These are phyloP conservation scores for Malassezia equina DNA, from an alignment of 1,284 basidiomycete species.

Conservation along the genomic window DNA sequence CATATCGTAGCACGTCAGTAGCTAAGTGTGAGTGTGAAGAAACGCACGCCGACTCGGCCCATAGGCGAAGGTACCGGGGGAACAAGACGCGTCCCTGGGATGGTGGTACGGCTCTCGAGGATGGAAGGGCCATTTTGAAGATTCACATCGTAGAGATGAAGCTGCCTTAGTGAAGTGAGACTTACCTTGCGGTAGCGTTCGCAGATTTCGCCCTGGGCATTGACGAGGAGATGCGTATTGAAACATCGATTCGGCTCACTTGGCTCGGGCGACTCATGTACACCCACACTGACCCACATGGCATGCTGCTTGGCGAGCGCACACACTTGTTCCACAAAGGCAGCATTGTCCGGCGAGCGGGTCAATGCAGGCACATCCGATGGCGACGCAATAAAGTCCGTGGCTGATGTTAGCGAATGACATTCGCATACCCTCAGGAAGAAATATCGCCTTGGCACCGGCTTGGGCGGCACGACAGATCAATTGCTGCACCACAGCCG, in stretches of 20 bases:
- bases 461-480: slow-evolving; percentile 48
- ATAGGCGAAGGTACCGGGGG: slow-evolving; percentile 44
- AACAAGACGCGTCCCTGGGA: slow-evolving; percentile 47
- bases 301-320: slow-evolving; percentile 46
- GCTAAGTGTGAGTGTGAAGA: slow-evolving; percentile 29
- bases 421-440: slow-evolving; percentile 12
- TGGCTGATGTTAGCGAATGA: slow-evolving; percentile 24
- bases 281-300: slow-evolving; percentile 50
- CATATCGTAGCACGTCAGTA: slow-evolving; percentile 55
- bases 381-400: slow-evolving; percentile 52
- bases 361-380: slow-evolving; percentile 35
- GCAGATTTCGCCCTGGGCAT: slow-evolving; percentile 46
- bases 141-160: slow-evolving; percentile 54
- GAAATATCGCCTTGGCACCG: slow-evolving; percentile 16
- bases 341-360: slow-evolving; percentile 25
- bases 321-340: slow-evolving; percentile 48
- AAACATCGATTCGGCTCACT: slow-evolving; percentile 47
- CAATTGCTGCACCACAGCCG: slow-evolving; percentile 27
- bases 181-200: slow-evolving; percentile 50
- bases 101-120: slow-evolving; percentile 47
- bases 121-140: slow-evolving; percentile 45
- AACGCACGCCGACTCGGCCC: slow-evolving; percentile 40
- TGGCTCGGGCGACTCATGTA: slow-evolving; percentile 50
- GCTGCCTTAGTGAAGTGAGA: neutral
- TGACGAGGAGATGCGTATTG: slow-evolving; percentile 53